These are phyloP conservation scores for Eragrostis curvula DNA, from an alignment of 176 grass and related monocot species.

Conservation along the genomic window DNA sequence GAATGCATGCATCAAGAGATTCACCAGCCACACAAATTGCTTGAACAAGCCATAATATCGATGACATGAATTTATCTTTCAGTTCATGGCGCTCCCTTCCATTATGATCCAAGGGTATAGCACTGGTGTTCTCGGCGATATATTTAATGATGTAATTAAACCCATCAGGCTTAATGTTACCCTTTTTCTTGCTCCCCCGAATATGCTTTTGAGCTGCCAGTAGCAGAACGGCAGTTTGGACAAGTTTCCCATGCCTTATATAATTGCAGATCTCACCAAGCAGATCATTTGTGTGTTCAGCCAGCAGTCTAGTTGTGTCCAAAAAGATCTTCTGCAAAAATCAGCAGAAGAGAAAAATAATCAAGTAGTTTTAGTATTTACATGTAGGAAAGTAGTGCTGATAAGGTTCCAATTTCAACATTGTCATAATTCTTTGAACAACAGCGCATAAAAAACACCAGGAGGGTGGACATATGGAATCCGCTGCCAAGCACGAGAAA, in stretches of 20 bases:
- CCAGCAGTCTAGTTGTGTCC: slow-evolving; percentile 29
- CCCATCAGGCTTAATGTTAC: not conserved
- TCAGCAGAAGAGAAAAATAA: not conserved
- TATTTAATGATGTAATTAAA: not conserved
- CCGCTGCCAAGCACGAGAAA: too few species aligned
- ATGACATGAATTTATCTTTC: not conserved
- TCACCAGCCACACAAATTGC: not conserved
- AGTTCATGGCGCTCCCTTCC: not conserved
- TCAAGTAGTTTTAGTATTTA: not conserved
- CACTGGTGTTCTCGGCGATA: not conserved
- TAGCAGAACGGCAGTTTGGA: not conserved
- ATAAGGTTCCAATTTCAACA: too few species aligned
- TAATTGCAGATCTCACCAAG: slow-evolving; percentile 24
- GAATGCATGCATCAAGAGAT: not conserved
- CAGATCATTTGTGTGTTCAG: slow-evolving; percentile 2
- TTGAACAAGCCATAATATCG: not conserved
- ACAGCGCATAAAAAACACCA: too few species aligned
- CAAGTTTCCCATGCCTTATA: not conserved
- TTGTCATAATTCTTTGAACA: too few species aligned
- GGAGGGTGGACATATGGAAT: too few species aligned
- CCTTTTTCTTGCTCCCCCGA: not conserved
- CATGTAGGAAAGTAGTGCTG: not conserved
- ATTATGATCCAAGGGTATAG: not conserved
- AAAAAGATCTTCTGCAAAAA: slow-evolving; percentile 30
- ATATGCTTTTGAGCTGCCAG: not conserved